Evolutionary conservation across 345 rosid genomes (phyloP), one percentile per base, ranked within the genome.

Genomic region (Camelina laxa): DNA sequence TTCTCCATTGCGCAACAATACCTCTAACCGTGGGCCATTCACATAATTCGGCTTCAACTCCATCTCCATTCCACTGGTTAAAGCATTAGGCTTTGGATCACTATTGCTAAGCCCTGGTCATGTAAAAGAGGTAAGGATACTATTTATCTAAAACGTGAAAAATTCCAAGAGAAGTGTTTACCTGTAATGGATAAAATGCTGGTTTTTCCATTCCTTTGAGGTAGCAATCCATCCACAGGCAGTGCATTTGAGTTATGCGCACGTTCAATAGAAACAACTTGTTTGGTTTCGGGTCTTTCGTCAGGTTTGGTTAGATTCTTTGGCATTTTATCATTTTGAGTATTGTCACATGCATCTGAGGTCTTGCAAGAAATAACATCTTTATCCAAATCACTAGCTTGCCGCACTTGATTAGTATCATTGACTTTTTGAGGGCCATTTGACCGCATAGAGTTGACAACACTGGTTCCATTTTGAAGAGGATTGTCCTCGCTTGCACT

Each of bases 401-500:
- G 88, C 83, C 84, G 88, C 65, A 82, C 84, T 20, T 62, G 83
- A 75, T 73, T 79, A 67, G 80, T 80, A 78, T 81, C 92, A 76
- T 79, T 88, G 61, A 73, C 82, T 68, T 84, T 87, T 81, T 83
- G 84, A 17, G 84, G 65, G 72, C 83, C 82, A 87, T 85, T 83
- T 50, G 75, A 74, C 65, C 75, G 92, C 67, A 80, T 82, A 44
- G 85, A 80, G 81, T 80, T 85, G 55, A 74, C 73, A 69, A 79
- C 77, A 60, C 64, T 70, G 57, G 77, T 78, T 71, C 54, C 82
- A 58, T 70, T 84, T 70, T 76, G 83, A 54, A 87, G 89, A 54
- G 88, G 89, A 75, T 84, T 87, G 42, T 84, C 88, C 69, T 88
- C 97, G 59, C 87, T 82, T 60, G 80, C 75, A 73, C 72, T 75